phyloP scores from a whole-genome alignment of 345 rosid genomes.

The Raphanus sativus region DNA sequence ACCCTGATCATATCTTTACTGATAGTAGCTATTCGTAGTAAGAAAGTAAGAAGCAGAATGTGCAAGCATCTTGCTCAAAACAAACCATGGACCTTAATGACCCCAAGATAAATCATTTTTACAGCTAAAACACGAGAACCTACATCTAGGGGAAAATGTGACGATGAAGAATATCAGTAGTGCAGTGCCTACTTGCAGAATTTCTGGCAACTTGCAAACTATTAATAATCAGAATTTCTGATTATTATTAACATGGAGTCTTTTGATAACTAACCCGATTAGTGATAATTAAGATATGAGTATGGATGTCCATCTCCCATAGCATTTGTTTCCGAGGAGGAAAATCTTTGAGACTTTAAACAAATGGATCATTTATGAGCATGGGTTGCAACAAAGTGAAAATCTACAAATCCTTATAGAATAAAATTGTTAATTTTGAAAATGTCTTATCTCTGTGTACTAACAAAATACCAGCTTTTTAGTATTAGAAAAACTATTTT shows the following conservation, averaged over 20 bases:
- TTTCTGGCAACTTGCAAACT: constrained; percentile 57
- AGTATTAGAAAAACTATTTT: too few relatives aligned
- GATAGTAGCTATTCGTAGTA: constrained; percentile 20
- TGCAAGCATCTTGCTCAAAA: neutral
- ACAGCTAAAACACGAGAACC: neutral
- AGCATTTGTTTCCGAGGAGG: constrained; percentile 30
- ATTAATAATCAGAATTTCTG: too few relatives aligned
- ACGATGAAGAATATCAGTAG: constrained; percentile 32
- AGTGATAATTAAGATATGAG: constrained; percentile 15
- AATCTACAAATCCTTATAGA: constrained; percentile 21
- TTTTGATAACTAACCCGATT: constrained; percentile 30
- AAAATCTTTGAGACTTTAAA: constrained; percentile 28
- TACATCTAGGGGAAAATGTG: neutral
- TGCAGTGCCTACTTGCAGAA: constrained; percentile 42
- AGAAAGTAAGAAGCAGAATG: constrained; percentile 6
- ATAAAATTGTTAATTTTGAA: neutral
- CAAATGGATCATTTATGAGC: neutral
- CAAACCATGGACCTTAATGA: neutral
- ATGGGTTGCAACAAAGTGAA: constrained; percentile 21
- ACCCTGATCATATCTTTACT: constrained; percentile 21
- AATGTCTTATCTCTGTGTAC: too few relatives aligned
- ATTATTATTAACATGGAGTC: too few relatives aligned
- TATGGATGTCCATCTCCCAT: constrained; percentile 35
- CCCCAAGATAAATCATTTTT: neutral
- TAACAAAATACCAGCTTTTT: too few relatives aligned